Evolutionary conservation across 2,329 filamentous ascomycete genomes (phyloP).

Genomic region (Microdochium bolleyi): DNA sequence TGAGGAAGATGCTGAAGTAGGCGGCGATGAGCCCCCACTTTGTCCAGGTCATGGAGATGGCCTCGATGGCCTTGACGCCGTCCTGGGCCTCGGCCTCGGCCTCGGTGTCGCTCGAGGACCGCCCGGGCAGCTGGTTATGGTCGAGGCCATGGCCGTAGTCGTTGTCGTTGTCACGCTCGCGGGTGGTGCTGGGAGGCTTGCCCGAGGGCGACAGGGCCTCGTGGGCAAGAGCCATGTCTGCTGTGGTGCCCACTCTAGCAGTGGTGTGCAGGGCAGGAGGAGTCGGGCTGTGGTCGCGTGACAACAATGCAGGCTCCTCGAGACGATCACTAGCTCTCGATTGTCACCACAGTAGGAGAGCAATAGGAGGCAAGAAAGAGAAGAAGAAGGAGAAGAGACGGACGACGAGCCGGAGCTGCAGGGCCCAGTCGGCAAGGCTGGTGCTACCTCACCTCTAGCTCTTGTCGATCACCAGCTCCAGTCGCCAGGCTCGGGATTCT

Average conservation of each 20-base stretch:
- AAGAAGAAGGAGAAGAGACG: no score
- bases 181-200: not conserved
- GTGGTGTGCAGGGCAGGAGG: not conserved
- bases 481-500: no score
- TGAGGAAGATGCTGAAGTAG: conserved; percentile 37
- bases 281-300: not conserved
- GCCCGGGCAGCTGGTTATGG: no score
- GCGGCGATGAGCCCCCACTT: conserved; percentile 19
- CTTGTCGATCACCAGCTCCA: no score
- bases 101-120: not conserved
- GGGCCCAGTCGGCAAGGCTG: no score
- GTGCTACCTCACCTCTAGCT: no score
- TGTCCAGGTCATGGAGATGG: conserved; percentile 21
- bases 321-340: no score
- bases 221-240: not conserved
- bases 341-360: no score
- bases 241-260: no score
- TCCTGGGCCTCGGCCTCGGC: conserved; percentile 13
- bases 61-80: conserved; percentile 22
- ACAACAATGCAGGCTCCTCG: no score
- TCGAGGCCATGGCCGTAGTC: not conserved
- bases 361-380: no score
- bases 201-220: not conserved
- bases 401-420: no score
- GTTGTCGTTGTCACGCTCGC: not conserved